Conservation (phyloP, 2,329 filamentous ascomycete species). For the Ophiostoma ulmi region DNA sequence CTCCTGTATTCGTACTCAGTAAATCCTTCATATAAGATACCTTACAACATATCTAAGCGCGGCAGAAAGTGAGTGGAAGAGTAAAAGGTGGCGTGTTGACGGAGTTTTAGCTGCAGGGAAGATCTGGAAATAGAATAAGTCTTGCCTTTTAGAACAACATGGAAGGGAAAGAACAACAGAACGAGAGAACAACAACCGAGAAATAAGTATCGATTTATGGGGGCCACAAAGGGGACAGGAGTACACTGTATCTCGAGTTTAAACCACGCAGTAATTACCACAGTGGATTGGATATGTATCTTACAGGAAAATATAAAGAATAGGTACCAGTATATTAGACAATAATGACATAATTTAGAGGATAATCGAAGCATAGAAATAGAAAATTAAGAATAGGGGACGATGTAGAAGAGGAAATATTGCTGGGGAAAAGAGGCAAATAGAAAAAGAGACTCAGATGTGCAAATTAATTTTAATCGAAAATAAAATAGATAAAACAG, state of each 20-base stretch:
- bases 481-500: neutral
- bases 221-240: neutral
- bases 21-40: neutral
- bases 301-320: no score
- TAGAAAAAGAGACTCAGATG: neutral
- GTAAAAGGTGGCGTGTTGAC: slow-evolving; percentile 7
- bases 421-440: neutral
- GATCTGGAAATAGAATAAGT: neutral
- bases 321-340: neutral
- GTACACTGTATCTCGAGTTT: neutral
- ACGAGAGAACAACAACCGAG: neutral
- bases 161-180: neutral
- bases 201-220: neutral
- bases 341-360: neutral
- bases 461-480: neutral
- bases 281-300: neutral
- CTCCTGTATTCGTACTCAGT: neutral
- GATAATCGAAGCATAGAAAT: neutral
- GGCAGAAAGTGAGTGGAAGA: neutral
- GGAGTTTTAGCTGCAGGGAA: slow-evolving; percentile 6
- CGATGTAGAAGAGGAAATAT: neutral
- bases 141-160: neutral
- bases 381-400: neutral
- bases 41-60: neutral
- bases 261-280: slow-evolving; percentile 2